Conservation (phyloP, 2,329 filamentous ascomycete genomes). For the Cladophialophora yegresii region DNA sequence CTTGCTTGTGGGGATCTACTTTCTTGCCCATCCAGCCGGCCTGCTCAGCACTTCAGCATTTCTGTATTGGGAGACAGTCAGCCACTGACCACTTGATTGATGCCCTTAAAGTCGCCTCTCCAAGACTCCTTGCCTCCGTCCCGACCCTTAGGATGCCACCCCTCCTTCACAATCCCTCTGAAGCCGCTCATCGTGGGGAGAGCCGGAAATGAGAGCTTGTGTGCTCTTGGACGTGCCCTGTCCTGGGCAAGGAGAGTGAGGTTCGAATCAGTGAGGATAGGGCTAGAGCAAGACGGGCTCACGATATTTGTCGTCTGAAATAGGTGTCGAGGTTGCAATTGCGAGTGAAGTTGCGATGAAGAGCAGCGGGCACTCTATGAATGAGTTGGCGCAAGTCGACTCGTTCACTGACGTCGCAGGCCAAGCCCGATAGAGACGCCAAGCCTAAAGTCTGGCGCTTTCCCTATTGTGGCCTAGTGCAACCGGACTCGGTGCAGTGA, state of each 20-base stretch:
- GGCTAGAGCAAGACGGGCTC: background rate
- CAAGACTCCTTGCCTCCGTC: constrained; percentile 57
- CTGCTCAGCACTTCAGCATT: constrained; percentile 40
- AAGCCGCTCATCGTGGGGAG: constrained; percentile 37
- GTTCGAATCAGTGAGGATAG: background rate
- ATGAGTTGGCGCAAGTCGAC: background rate
- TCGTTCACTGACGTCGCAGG: constrained; percentile 23
- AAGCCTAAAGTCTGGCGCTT: background rate
- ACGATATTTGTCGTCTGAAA: background rate
- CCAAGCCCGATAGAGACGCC: constrained; percentile 3
- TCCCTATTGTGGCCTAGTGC: background rate
- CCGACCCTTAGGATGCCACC: constrained; percentile 58
- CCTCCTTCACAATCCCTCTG: constrained; percentile 52
- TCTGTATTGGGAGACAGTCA: background rate
- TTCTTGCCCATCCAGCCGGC: constrained; percentile 62
- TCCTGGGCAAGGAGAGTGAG: background rate
- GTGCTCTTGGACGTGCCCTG: background rate
- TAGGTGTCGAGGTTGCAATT: background rate
- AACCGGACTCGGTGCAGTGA: background rate
- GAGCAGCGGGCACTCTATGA: background rate
- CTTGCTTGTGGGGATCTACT: constrained; percentile 47
- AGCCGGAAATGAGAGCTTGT: background rate
- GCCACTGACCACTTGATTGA: constrained; percentile 57
- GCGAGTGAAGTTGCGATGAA: background rate
- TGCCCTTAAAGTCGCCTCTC: constrained; percentile 59